Base-by-base conservation (phyloP, 2,329 filamentous ascomycete species). In the Diaporthe sp. region DNA sequence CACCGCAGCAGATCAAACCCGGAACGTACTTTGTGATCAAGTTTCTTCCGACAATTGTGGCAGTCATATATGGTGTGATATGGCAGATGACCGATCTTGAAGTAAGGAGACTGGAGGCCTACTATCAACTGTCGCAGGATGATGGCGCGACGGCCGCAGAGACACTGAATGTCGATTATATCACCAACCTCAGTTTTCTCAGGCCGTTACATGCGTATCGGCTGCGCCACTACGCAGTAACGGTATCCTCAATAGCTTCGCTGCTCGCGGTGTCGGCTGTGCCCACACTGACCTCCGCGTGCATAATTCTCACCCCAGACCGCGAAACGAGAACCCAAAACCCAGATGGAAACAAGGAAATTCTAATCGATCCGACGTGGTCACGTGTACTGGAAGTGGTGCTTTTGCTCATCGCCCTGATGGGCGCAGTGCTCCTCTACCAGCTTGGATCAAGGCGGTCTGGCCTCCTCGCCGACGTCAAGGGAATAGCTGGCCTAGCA, bases 131-230 rank as follows among this genome's bases (percentile, higher is more conserved):
- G 68, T 92, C 91, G 4, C 90, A 87, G 77, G 85, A 87, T 4
- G 87, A 87, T 4, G 92, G 92, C 19, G 91, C 92, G 1, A 83
- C 92, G 28, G 92, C 92, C 0, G 89, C 89, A 53, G 89, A 91
- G 80, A 94, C 92, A 0, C 89, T 95, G 79, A 95, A 94, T 77
- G 92, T 94, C 76, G 92, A 94, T 81, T 95, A 95, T 76, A 88
- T 94, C 59, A 94, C 93, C 7, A 89, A 91, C 78, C 90, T 93
- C 84, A 92, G 89, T 79, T 91, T 94, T 79, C 83, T 93, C 53
- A 88, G 92, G 3, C 93, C 93, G 0, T 82, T 94, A 6, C 87
- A 89, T 61, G 93, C 93, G 1, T 79, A 94, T 3, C 86, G 86
- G 76, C 88, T 90, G 77, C 88, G 87, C 59, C 93, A 95, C 79